phyloP scores from a whole-genome alignment of 768 basidiomycete genomes.

The Sarcomyxa edulis region DNA sequence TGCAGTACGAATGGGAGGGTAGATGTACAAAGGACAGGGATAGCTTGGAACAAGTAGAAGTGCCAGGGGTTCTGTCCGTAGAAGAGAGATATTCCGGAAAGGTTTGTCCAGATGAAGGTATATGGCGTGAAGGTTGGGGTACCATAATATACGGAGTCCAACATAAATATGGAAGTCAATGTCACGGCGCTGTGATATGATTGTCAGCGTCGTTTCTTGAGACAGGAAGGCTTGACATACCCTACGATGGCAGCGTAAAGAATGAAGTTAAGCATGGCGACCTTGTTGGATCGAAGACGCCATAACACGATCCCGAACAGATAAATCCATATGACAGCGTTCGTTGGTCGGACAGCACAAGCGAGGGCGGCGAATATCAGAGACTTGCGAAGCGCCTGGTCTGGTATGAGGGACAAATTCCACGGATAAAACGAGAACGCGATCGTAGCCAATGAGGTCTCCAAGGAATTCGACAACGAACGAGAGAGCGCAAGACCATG shows the following conservation, averaged over 20 bases:
- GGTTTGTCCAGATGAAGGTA: slow-evolving; percentile 80
- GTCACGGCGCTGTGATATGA: slow-evolving; percentile 16
- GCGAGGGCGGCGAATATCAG: slow-evolving; percentile 68
- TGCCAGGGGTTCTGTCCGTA: slow-evolving; percentile 87
- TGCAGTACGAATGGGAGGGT: slow-evolving; percentile 68
- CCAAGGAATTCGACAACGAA: slow-evolving; percentile 89
- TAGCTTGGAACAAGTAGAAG: slow-evolving; percentile 81
- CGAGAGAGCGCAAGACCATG: slow-evolving; percentile 80
- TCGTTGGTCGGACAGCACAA: slow-evolving; percentile 85
- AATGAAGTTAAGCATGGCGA: slow-evolving; percentile 24
- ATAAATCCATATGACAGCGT: slow-evolving; percentile 79
- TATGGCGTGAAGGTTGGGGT: slow-evolving; percentile 65
- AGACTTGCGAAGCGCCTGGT: slow-evolving; percentile 21
- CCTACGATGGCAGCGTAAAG: slow-evolving; percentile 35
- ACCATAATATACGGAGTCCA: slow-evolving; percentile 74
- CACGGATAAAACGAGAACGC: slow-evolving; percentile 80
- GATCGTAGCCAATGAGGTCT: slow-evolving; percentile 77
- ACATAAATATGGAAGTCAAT: slow-evolving; percentile 25
- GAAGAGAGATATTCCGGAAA: slow-evolving; percentile 84
- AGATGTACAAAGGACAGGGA: slow-evolving; percentile 78
- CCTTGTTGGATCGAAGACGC: slow-evolving; percentile 35
- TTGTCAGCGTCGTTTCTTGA: neutral
- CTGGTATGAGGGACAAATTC: slow-evolving; percentile 40
- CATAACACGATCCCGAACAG: slow-evolving; percentile 56
- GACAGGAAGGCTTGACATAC: slow-evolving; percentile 30